Percentiles rank a stretch among this genome's conserved stretches.
phyloP scores from a whole-genome alignment of 2,329 filamentous ascomycete species.

The Aspergillus costaricaensis region DNA sequence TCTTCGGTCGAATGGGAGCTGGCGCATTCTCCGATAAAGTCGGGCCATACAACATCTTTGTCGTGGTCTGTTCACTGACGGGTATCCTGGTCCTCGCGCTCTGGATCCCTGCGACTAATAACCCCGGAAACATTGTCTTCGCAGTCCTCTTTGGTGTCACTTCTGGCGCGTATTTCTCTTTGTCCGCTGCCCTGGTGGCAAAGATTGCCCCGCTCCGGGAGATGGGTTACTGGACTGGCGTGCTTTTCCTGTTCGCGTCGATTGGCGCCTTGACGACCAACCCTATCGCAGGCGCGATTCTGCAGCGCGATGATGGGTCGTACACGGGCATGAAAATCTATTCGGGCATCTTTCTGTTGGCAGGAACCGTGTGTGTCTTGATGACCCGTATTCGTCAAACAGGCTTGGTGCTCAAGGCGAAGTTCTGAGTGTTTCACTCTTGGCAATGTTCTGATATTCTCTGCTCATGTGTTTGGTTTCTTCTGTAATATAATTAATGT shows the following conservation, averaged over 20 bases:
- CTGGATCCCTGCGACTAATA: constrained; percentile 7
- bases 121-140: constrained; percentile 3
- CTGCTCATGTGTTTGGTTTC: not conserved
- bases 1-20: constrained; percentile 7
- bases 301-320: not conserved
- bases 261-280: constrained; percentile 7
- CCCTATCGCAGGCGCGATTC: constrained; percentile 11
- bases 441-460: no score
- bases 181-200: constrained; percentile 4
- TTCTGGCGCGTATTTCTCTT: constrained; percentile 8
- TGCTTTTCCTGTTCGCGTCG: constrained; percentile 6
- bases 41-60: constrained; percentile 10
- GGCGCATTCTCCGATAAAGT: constrained; percentile 4
- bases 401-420: constrained; percentile 5
- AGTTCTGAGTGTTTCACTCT: constrained; percentile 7
- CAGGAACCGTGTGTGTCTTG: constrained; percentile 3
- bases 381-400: constrained; percentile 1
- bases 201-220: constrained; percentile 5
- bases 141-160: constrained; percentile 7
- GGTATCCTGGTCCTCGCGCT: constrained; percentile 10
- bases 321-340: constrained; percentile 10
- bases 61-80: not conserved
- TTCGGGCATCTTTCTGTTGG: constrained; percentile 3
- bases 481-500: not conserved
- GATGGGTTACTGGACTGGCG: constrained; percentile 9